Evolutionary conservation across 2,329 filamentous ascomycete species (phyloP).

Genomic region (Fusarium burgessii): DNA sequence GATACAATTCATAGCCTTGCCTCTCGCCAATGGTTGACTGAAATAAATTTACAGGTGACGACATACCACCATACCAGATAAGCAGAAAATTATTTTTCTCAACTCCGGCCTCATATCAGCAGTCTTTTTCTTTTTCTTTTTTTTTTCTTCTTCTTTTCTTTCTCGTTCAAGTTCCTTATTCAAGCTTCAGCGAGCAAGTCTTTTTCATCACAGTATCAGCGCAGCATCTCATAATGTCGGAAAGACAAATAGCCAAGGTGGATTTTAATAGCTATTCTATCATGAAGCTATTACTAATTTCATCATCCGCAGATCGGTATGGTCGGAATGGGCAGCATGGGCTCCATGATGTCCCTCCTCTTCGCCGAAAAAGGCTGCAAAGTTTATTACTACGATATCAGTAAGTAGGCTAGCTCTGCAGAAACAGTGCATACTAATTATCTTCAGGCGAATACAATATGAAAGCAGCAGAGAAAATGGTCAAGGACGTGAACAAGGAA

Average conservation of each 20-base stretch:
- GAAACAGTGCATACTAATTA: fast-evolving
- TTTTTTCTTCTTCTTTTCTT: no score
- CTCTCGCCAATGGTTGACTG: fast-evolving
- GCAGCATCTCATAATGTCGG: background rate
- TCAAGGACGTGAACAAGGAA: background rate
- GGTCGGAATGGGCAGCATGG: constrained; percentile 3
- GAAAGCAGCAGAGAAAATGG: background rate
- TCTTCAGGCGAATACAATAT: background rate
- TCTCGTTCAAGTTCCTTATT: no score
- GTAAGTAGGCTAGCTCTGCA: background rate
- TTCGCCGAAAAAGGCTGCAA: constrained; percentile 5
- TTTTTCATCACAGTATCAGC: background rate
- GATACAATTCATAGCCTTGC: background rate
- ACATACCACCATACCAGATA: background rate
- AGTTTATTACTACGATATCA: constrained; percentile 7
- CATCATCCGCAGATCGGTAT: background rate
- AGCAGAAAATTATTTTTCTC: background rate
- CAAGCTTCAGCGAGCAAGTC: no score
- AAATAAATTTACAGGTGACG: background rate
- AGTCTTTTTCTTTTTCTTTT: no score
- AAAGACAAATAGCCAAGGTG: background rate
- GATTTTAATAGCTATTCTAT: fast-evolving
- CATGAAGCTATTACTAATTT: background rate
- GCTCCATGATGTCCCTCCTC: constrained; percentile 1
- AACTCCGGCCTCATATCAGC: background rate